phyloP scores from a whole-genome alignment of 495 filamentous ascomycete genomes.

The Aspergillus cavernicola region DNA sequence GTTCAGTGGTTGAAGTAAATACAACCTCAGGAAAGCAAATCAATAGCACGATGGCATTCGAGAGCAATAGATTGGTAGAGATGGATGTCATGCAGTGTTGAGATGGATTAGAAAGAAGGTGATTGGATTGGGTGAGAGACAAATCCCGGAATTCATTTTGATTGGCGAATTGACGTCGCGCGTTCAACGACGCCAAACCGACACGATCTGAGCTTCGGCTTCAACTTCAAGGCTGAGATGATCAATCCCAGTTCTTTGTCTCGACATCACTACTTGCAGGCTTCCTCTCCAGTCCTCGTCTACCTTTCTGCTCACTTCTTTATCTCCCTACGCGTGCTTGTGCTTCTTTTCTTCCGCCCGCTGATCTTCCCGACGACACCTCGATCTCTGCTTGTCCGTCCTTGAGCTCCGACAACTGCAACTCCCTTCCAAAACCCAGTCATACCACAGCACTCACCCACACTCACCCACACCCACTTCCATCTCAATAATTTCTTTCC shows the following conservation, averaged over 20 bases:
- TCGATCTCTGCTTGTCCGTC: background rate
- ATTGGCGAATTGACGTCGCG: conserved; percentile 11
- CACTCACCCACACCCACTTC: background rate
- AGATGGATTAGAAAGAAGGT: too few species aligned
- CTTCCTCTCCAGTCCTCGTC: background rate
- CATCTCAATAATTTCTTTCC: background rate
- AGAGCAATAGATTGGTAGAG: too few species aligned
- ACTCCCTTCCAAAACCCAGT: background rate
- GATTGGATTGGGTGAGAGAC: background rate
- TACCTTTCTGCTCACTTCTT: background rate
- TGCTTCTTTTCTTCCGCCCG: background rate
- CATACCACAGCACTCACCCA: background rate
- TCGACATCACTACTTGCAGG: conserved; percentile 10
- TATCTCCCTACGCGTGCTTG: background rate
- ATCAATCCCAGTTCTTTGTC: background rate
- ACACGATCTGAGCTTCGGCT: conserved; percentile 3
- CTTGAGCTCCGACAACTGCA: background rate
- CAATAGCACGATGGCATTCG: too few species aligned
- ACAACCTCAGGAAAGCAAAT: too few species aligned
- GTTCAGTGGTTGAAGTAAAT: too few species aligned
- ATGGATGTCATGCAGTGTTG: too few species aligned
- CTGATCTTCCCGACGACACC: too few species aligned
- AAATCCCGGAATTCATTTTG: background rate
- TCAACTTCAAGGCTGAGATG: too few species aligned
- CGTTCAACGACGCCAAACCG: conserved; percentile 14